Base-by-base conservation (phyloP, 2,329 filamentous ascomycete species). In the Fusarium verticillioides region DNA sequence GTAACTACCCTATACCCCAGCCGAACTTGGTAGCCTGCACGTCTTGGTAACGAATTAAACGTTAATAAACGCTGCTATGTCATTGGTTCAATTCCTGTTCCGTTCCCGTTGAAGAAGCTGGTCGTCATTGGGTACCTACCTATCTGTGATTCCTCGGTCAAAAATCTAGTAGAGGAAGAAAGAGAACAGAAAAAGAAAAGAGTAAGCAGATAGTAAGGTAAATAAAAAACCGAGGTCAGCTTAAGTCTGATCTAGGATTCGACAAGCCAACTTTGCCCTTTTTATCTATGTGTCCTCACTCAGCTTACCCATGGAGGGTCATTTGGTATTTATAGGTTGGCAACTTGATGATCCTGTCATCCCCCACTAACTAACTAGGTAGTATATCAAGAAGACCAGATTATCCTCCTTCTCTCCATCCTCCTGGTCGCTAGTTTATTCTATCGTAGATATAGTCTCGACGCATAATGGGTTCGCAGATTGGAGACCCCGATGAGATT, bases 401-500 rank as follows among this genome's bases (percentile, higher is more conserved):
- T 47, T 32, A 21, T 34, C 34, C 23, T 34, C 47, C 21, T 19
- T 16, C 37, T 12, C 53, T 30, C 42, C 12, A 40, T 30, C 34
- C 23, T 16, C 9, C 19, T 52, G 11, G 36, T 9, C 32, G 37
- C 37, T 32, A 42, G 39, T n/a, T 26, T 28, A 23, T 52, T 28
- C 7, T 26, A 11, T 18, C 19, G 36, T 49, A 19, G 19, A 43
- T 15, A 44, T 34, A 60, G 23, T 19, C 19, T 40, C 44, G 37
- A 19, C 43, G 50, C 34, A 47, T 44, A 23, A 83, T 84, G 82
- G 81, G 81, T n/a, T 83, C 82, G 3, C 79, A 81, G 53, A 72
- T 76, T 30, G 75, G 76, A 47, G 75, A 81, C 23, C 78, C 83
- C 57, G 83, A 88, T 44, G 88, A 91, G 77, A 79, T 90, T 69